Conservation (phyloP, 2,329 filamentous ascomycete species). For the Pseudogymnoascus pannorum region DNA sequence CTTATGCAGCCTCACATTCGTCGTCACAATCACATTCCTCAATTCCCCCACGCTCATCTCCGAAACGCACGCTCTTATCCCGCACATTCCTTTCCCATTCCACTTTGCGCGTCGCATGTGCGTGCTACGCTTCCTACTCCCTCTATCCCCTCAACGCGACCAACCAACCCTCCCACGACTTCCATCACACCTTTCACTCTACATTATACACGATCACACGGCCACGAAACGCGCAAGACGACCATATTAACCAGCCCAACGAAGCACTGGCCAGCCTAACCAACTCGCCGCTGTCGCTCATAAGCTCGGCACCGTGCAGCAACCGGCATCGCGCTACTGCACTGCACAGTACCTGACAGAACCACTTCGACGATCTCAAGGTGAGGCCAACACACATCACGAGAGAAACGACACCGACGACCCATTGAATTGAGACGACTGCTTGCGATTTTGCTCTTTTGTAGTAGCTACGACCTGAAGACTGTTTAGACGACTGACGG, state of each 20-base stretch:
- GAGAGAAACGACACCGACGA: background rate
- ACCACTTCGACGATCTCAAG: background rate
- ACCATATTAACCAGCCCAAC: slow-evolving; percentile 1
- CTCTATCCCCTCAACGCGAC: background rate
- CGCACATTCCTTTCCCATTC: background rate
- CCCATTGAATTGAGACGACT: background rate
- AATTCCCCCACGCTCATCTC: background rate
- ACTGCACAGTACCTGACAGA: background rate
- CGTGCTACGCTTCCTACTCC: background rate
- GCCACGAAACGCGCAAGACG: background rate
- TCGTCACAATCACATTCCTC: slow-evolving; percentile 1
- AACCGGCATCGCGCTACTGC: background rate
- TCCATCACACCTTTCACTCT: background rate
- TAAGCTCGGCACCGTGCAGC: slow-evolving; percentile 4
- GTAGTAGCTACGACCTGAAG: background rate
- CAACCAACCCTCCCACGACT: background rate
- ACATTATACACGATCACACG: background rate
- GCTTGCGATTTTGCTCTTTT: background rate
- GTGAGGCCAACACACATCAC: background rate
- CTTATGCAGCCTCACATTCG: slow-evolving; percentile 1
- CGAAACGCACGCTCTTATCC: background rate
- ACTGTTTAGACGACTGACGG: background rate
- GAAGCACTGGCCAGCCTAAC: background rate
- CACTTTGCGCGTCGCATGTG: background rate
- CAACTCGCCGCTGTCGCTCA: background rate